These are phyloP conservation scores for Kokia cookei DNA, from an alignment of 441 rosid genomes.

Conservation along the genomic window DNA sequence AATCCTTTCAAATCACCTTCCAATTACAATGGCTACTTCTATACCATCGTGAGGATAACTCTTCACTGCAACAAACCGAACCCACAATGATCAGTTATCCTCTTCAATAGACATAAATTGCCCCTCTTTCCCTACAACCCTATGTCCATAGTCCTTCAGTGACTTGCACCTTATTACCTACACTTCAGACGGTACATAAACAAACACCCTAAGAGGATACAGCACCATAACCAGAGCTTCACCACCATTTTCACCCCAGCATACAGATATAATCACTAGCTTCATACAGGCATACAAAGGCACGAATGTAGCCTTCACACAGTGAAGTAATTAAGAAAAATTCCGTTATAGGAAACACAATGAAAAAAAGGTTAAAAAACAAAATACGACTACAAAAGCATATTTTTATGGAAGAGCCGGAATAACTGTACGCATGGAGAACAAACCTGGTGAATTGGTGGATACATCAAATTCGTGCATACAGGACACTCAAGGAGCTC, in stretches of 20 bases:
- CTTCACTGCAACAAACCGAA: not conserved
- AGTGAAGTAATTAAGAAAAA: not conserved
- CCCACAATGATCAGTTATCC: not conserved
- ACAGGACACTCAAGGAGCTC: constrained; percentile 34
- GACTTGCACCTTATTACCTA: not conserved
- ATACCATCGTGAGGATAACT: not conserved
- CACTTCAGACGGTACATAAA: not conserved
- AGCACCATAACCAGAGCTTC: not conserved
- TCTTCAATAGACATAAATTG: not conserved
- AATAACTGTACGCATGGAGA: not conserved
- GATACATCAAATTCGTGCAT: constrained; percentile 29
- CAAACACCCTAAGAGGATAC: not conserved
- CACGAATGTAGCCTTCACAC: not conserved
- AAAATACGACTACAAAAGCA: not conserved
- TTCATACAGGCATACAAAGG: not conserved
- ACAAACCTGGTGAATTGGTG: constrained; percentile 39
- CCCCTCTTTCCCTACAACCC: not conserved
- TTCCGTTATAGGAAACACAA: not conserved
- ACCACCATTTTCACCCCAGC: not conserved
- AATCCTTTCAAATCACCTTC: not conserved
- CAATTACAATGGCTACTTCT: not conserved
- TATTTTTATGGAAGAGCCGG: not conserved
- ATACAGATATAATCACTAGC: not conserved
- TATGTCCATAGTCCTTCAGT: not conserved
- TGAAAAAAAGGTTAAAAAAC: not conserved